phyloP scores from a whole-genome alignment of 2,329 filamentous ascomycete species.

The Ophiostoma quercus region DNA sequence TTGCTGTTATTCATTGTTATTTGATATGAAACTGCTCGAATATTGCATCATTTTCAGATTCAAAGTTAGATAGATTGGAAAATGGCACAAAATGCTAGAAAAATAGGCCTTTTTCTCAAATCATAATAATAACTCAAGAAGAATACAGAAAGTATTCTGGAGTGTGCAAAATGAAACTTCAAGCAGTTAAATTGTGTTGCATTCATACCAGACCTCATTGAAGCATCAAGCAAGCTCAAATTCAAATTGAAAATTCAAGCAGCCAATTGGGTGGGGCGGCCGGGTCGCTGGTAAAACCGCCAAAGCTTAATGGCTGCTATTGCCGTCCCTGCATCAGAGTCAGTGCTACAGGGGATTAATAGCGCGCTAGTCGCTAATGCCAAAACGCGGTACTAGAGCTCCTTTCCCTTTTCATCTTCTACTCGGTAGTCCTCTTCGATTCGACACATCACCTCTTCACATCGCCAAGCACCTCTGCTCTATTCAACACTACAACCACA shows the following conservation, averaged over 20 bases:
- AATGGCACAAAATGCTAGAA: no score
- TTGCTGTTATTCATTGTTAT: background rate
- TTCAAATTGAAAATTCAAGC: background rate
- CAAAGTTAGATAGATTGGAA: no score
- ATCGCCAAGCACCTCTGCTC: background rate
- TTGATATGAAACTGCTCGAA: background rate
- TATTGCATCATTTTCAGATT: background rate
- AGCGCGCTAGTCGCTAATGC: background rate
- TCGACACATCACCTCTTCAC: background rate
- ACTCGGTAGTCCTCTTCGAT: no score
- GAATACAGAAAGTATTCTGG: background rate
- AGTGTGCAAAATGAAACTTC: background rate
- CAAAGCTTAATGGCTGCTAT: background rate
- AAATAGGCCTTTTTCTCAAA: background rate
- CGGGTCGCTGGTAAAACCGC: background rate
- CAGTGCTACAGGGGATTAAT: background rate
- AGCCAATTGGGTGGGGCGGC: conserved; percentile 7
- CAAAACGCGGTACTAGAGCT: conserved; percentile 5
- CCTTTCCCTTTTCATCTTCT: background rate
- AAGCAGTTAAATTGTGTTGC: background rate
- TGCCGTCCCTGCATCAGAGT: background rate
- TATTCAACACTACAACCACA: background rate
- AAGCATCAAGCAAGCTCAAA: background rate
- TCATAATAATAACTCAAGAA: background rate
- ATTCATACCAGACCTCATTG: background rate